These are phyloP conservation scores for Anisogramma anomala DNA, from an alignment of 2,329 filamentous ascomycete species.

Conservation along the genomic window DNA sequence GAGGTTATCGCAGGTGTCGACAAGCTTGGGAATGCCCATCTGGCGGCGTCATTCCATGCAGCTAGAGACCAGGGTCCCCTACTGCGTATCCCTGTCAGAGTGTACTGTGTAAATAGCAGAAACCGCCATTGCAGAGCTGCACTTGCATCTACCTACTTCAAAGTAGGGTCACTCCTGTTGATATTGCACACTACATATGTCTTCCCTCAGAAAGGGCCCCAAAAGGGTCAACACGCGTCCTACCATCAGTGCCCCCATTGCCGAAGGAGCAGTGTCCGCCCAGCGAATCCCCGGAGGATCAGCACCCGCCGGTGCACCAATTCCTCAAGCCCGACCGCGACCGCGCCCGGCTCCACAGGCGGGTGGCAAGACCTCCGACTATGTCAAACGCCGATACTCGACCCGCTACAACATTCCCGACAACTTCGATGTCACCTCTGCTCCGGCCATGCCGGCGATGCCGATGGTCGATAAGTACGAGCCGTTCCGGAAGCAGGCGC, in stretches of 20 bases:
- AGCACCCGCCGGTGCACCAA: slow-evolving; percentile 19
- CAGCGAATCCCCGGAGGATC: slow-evolving; percentile 24
- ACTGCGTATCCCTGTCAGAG: no score
- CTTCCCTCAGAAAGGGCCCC: slow-evolving; percentile 48
- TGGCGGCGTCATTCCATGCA: no score
- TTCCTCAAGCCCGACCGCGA: slow-evolving; percentile 29
- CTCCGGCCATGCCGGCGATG: slow-evolving; percentile 57
- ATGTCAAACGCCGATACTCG: slow-evolving; percentile 91
- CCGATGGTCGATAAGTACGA: slow-evolving; percentile 50
- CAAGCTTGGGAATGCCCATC: no score
- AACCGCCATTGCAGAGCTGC: no score
- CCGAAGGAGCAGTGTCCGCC: slow-evolving; percentile 29
- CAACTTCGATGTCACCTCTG: slow-evolving; percentile 54
- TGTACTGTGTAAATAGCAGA: no score
- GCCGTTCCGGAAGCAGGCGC: slow-evolving; percentile 24
- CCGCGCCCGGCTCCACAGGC: slow-evolving; percentile 34
- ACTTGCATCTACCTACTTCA: no score
- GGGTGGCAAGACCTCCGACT: slow-evolving; percentile 59
- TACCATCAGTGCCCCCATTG: slow-evolving; percentile 49
- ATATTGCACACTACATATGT: slow-evolving; percentile 33
- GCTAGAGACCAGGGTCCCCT: no score
- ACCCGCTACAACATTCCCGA: slow-evolving; percentile 70
- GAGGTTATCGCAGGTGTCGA: no score
- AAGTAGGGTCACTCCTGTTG: no score
- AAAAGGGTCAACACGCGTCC: slow-evolving; percentile 48